Evolutionary conservation across 257 asterid genomes (phyloP), one percentile per base, ranked within the genome.

Genomic region (Leonotis leonurus): DNA sequence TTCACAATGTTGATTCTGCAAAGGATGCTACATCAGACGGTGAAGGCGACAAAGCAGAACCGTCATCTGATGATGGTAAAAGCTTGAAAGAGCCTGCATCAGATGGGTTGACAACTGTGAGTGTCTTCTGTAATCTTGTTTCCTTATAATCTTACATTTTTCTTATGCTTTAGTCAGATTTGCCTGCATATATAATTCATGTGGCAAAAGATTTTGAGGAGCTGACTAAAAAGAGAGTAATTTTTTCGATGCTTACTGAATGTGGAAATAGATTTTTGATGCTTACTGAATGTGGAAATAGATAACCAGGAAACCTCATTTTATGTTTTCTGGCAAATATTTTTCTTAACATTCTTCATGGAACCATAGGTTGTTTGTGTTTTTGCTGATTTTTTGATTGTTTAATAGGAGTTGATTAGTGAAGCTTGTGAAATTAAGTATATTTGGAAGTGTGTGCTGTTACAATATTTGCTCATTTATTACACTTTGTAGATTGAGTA

Each of bases 31-130:
- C 12, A 39, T 33, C 32, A 21, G 75, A 63, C 45, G 56, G 63
- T 26, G 60, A 57, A 20, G 56, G 17, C 7, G 50, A 45, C 37
- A 78, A 63, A 25, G 75, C 35, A 53, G 46, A 44, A 44, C 72
- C 54, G 50, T 51, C 32, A 48, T 37, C 69, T 37, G 64, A 51
- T 65, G 72, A 50, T 16, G 56, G 71, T 57, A 53, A 54, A 58
- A 50, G 2, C 6, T 1, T 17, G 27, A 27, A 30, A 21, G 61
- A 32, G 30, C 44, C 44, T 17, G 27, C 44, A 30, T 20, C 44
- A 5, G 61, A 55, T 8, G 44, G 17, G 9, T 17, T 18, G 44
- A 5, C 27, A 17, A 21, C 5, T 13, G 63, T 56, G 21, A 21
- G 63, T 36, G 13, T 13, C 32, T 35, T 20, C 0, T 12, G 9